Evolutionary conservation across 164 flowering plant genomes (phyloP), one percentile per base, ranked within the genome.

Genomic region (Piper longum): DNA sequence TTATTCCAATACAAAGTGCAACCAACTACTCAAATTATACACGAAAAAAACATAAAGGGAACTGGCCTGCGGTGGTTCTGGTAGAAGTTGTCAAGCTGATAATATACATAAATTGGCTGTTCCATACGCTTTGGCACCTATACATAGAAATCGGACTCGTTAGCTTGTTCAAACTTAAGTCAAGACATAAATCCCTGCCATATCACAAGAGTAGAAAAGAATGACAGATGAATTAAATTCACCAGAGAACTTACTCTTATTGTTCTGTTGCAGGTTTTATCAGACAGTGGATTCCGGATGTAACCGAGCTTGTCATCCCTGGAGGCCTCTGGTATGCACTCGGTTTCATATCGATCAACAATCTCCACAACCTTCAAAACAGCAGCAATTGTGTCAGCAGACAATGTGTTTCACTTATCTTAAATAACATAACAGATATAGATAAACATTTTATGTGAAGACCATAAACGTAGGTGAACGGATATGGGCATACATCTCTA

Each of bases 41-140:
- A 9, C 11, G 14, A 48, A 48, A 12, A 48, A 3, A 48, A 14
- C 52, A 48, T 3, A 48, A 13, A 13, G 41, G 7, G 12, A 19
- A 19, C 41, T 18, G 36, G 84, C 88, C 96, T 82, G 56, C 90
- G 85, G 74, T 86, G 92, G 70, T 86, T 88, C 77, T 88, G 92
- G 69, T 85, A 88, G 72, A 82, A 88, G 75, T 86, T 85, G 59
- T 86, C 92, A 14, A 86, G 86, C 73, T 88, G 88, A 69, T 88
- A 88, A 69, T 88, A 88, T 13, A 88, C 83, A 69, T 80, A 86
- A 41, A 88, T 74, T 16, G 96, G 96, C n/a, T 68, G 41, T 74
- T 85, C 82, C 96, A 88, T 88, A 54, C 39, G 75, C 78, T 85
- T 87, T 12, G 77, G 59, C 57, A 87, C 88, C 91, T 86, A 65